Conservation (phyloP, 2,329 filamentous ascomycete genomes). For the Corynespora cassiicola region DNA sequence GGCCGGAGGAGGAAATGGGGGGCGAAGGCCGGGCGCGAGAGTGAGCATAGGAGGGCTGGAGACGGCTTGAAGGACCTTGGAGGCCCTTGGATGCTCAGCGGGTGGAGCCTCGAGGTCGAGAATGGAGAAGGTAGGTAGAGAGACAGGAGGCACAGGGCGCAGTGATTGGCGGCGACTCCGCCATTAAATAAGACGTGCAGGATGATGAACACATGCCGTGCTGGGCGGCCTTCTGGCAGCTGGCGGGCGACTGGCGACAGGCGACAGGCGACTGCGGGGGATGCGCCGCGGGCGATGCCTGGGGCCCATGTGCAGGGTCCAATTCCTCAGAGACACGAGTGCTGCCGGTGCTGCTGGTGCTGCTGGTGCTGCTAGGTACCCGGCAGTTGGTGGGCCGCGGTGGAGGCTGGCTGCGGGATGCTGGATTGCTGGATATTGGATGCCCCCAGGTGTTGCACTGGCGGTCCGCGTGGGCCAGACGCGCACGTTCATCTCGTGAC, state of each 20-base stretch:
- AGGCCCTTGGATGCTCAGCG: conserved; percentile 12
- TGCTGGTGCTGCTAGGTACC: too few species aligned
- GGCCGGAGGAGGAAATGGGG: conserved; percentile 28
- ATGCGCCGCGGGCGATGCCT: conserved; percentile 6
- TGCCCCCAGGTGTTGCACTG: too few species aligned
- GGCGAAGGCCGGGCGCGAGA: conserved; percentile 16
- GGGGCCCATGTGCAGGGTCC: conserved; percentile 3
- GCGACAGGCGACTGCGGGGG: conserved; percentile 11
- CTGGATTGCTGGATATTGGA: too few species aligned
- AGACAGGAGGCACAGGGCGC: conserved; percentile 4
- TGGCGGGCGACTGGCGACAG: too few species aligned
- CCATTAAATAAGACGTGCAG: conserved; percentile 22
- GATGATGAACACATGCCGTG: conserved; percentile 13
- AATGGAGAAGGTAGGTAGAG: conserved; percentile 3
- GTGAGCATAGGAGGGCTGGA: conserved; percentile 11
- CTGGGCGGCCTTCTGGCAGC: conserved; percentile 1
- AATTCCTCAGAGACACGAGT: too few species aligned
- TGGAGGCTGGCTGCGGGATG: too few species aligned
- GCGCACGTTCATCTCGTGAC: too few species aligned
- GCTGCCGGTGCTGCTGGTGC: too few species aligned
- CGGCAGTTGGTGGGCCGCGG: too few species aligned
- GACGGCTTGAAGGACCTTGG: too few species aligned
- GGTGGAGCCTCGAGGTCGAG: conserved; percentile 4
- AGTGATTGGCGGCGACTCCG: conserved; percentile 29
- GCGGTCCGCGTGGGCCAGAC: too few species aligned